Base-by-base conservation (phyloP, 75 land plant species). In the Cupressus sempervirens region DNA sequence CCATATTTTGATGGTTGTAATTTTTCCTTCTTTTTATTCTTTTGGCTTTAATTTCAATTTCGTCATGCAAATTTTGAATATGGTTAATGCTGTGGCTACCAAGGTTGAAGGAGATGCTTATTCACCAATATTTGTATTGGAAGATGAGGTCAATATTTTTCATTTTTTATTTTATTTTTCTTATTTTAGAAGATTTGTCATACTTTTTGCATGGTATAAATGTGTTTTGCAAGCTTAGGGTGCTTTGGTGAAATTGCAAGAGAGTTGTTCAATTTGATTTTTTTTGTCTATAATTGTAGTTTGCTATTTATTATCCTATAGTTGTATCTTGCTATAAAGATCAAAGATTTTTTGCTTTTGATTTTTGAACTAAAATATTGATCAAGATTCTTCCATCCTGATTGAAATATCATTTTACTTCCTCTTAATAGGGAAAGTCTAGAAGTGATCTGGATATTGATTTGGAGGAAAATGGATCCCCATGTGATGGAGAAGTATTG, bases 71-170 rank as follows among this genome's bases (percentile, higher is more conserved):
- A 4, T 83, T 30, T 56, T 48, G 29, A 14, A 56, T 35, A 82
- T 82, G 83, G 83, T n/a, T 23, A 82, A 16, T 2, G 36, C 36
- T 18, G 53, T 11, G 80, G 82, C 45, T 62, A 40, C 35, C 84
- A 88, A 76, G 79, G 76, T 53, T 43, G 86, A 83, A 72, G 90
- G 46, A 41, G 54, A 87, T 26, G 93, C 88, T 0, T 93, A 86
- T 65, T 94, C 96, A 30, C 96, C 96, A 12, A 90, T 85, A 74
- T 94, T 95, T 13, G 96, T 94, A 1, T 88, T 94, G 23, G 91
- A 84, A 67, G 96, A 94, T 11, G 96, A 94, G 96, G 96, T 94
- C 16, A 29, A 52, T 0, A 83, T 88, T 62, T 8, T 30, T 7
- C n/a, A n/a, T n/a, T n/a, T 70, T 75, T 83, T 40, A n/a, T 52